These are phyloP conservation scores for Pyrenochaeta sp. DNA, from an alignment of 2,329 filamentous ascomycete genomes.

Conservation along the genomic window DNA sequence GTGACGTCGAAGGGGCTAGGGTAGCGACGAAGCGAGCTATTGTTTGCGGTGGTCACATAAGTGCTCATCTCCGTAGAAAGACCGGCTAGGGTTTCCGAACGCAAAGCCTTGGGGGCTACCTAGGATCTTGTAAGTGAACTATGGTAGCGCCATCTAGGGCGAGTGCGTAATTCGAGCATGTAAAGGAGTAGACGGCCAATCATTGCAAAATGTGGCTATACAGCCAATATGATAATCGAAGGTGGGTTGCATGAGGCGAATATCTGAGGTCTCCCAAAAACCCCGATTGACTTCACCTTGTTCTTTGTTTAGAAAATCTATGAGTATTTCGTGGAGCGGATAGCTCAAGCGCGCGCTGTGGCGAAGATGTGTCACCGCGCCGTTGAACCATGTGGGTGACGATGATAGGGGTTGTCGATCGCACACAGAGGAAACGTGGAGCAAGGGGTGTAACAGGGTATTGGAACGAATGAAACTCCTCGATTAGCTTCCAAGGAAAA, in stretches of 20 bases:
- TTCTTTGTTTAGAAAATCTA: constrained; percentile 19
- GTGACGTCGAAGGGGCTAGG: constrained; percentile 36
- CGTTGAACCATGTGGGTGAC: constrained; percentile 36
- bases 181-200: not conserved
- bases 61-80: constrained; percentile 35
- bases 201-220: not conserved
- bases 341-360: constrained; percentile 17
- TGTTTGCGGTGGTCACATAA: constrained; percentile 31
- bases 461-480: constrained; percentile 26
- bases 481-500: constrained; percentile 12
- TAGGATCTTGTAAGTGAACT: constrained; percentile 5
- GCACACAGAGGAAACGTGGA: constrained; percentile 18
- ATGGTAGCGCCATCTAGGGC: constrained; percentile 4
- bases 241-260: constrained; percentile 7
- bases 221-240: constrained; percentile 1
- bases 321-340: constrained; percentile 4
- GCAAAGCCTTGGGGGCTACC: constrained; percentile 5
- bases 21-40: constrained; percentile 16
- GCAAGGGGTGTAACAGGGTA: constrained; percentile 18
- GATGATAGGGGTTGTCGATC: constrained; percentile 34
- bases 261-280: constrained; percentile 3
- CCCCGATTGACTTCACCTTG: constrained; percentile 2
- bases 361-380: constrained; percentile 26
- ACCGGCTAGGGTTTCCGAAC: constrained; percentile 13
- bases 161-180: not conserved